Evolutionary conservation across 345 rosid genomes (phyloP).

Genomic region (Murraya paniculata): DNA sequence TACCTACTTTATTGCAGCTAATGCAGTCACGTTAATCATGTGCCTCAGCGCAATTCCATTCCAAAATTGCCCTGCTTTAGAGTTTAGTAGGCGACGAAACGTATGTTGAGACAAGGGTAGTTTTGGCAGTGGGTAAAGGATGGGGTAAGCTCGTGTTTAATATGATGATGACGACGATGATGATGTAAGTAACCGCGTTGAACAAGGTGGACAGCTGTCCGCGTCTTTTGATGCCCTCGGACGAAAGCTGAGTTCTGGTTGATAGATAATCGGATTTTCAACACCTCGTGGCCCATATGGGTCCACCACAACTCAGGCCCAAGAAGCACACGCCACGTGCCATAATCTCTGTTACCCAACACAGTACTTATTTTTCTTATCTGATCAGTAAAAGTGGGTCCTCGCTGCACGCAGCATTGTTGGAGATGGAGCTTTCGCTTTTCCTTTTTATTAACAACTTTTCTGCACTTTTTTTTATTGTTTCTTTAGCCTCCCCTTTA

Average conservation of each 20-base stretch:
- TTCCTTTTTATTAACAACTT: background rate
- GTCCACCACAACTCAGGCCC: background rate
- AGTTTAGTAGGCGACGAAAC: background rate
- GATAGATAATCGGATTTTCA: background rate
- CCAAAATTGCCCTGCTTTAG: constrained; percentile 12
- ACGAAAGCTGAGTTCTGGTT: background rate
- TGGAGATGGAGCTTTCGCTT: background rate
- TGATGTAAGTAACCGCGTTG: constrained; percentile 28
- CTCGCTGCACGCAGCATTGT: background rate
- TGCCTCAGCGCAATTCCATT: background rate
- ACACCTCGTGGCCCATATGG: background rate
- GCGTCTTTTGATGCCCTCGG: background rate
- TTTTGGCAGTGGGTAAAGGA: constrained; percentile 26
- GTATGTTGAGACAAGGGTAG: constrained; percentile 10
- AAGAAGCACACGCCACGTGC: constrained; percentile 3
- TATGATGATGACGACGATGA: constrained; percentile 14
- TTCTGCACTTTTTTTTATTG: background rate
- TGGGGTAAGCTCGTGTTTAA: background rate
- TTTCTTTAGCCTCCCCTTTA: constrained; percentile 4
- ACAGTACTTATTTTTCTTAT: background rate
- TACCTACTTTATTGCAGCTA: background rate
- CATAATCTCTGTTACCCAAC: background rate
- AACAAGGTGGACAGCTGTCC: constrained; percentile 24
- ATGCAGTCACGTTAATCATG: background rate
- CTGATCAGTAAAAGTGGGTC: background rate